Conservation (phyloP, 176 grass and related monocot species). For the Aegilops umbellulata region DNA sequence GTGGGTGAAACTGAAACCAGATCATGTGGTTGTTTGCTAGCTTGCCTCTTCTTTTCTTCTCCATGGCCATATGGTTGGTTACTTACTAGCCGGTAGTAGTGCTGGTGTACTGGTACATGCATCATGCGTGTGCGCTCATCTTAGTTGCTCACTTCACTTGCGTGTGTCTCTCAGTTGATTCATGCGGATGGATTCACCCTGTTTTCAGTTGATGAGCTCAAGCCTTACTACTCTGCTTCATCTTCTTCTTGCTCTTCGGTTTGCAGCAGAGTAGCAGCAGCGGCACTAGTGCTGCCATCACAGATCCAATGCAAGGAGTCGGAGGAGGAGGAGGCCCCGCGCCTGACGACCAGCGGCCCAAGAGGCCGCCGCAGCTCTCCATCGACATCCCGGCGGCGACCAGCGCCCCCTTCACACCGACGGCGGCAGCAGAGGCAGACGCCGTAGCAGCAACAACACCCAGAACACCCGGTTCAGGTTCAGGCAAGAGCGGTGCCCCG, state of each 20-base stretch:
- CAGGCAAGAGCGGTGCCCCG: background rate
- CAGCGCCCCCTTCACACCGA: background rate
- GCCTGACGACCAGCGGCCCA: background rate
- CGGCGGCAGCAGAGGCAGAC: slow-evolving; percentile 24
- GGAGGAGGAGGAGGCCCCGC: background rate
- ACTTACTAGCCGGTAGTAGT: background rate
- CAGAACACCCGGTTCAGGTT: slow-evolving; percentile 4
- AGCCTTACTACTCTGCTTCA: background rate
- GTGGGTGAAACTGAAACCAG: background rate
- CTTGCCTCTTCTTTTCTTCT: background rate
- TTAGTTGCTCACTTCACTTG: background rate
- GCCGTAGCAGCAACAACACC: slow-evolving; percentile 4
- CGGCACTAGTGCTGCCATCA: accelerated
- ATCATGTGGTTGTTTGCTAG: background rate
- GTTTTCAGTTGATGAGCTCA: background rate
- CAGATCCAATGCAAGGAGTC: background rate
- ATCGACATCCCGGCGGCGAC: slow-evolving; percentile 62
- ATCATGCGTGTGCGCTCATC: no score
- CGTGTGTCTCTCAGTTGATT: background rate
- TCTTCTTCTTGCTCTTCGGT: background rate
- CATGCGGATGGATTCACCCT: background rate
- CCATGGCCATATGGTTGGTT: background rate
- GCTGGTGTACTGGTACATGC: background rate
- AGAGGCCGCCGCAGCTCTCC: slow-evolving; percentile 50
- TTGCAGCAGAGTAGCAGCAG: background rate